A percentile compares a stretch with the other conserved stretches of the same genome.
These are phyloP conservation scores for Metschnikowia dekortorum DNA, from an alignment of 805 yeast genomes.

Conservation along the genomic window DNA sequence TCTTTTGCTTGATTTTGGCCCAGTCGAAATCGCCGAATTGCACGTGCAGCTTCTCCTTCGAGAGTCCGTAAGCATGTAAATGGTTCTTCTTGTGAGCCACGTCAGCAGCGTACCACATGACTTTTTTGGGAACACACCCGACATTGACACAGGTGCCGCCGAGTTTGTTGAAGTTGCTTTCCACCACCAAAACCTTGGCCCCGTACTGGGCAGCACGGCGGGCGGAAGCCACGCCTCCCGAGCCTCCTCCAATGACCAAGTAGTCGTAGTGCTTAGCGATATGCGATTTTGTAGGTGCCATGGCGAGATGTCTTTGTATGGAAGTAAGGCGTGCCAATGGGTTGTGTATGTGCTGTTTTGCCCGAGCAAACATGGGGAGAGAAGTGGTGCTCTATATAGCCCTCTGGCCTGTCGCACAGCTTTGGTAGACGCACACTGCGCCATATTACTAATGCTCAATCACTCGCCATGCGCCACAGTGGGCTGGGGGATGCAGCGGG, in stretches of 20 bases:
- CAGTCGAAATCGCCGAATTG: constrained; percentile 64
- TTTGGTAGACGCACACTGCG: constrained; percentile 5
- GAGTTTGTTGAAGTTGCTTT: constrained; percentile 59
- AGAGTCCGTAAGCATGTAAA: constrained; percentile 80
- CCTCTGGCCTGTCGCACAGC: neutral
- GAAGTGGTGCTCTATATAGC: neutral
- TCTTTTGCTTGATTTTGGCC: constrained; percentile 73
- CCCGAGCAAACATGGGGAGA: constrained; percentile 8
- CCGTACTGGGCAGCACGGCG: constrained; percentile 95
- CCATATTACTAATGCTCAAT: neutral
- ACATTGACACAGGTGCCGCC: constrained; percentile 99
- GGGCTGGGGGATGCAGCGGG: too few relatives aligned
- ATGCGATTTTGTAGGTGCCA: constrained; percentile 50
- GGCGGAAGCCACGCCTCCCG: constrained; percentile 98
- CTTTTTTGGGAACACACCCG: constrained; percentile 98
- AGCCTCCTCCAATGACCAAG: constrained; percentile 97
- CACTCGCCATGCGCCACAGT: neutral
- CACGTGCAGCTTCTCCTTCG: constrained; percentile 49
- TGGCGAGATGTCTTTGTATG: constrained; percentile 33
- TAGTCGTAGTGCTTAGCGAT: constrained; percentile 67
- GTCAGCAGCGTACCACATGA: constrained; percentile 98
- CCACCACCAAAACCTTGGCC: constrained; percentile 79
- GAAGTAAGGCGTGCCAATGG: constrained; percentile 15
- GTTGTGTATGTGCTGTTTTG: constrained; percentile 6
- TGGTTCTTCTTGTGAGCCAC: constrained; percentile 70